Conservation (phyloP, 495 filamentous ascomycete genomes). For the Aspergillus funiculosus region DNA sequence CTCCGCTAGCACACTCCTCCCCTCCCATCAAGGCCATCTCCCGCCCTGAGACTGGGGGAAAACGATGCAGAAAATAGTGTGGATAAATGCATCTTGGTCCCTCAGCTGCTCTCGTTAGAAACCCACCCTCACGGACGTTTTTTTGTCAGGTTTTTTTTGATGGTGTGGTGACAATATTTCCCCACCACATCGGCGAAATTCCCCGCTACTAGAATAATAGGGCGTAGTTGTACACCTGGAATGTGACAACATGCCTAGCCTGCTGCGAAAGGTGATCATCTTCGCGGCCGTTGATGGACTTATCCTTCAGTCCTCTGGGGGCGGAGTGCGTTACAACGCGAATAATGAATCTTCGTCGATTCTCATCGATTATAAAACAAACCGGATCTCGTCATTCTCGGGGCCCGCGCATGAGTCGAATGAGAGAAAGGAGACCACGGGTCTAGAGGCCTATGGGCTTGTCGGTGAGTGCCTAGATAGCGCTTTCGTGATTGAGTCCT, state of each 20-base stretch:
- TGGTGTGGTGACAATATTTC: neutral
- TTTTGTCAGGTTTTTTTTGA: neutral
- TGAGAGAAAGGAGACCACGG: conserved; percentile 26
- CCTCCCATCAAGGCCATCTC: neutral
- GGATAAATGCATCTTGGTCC: neutral
- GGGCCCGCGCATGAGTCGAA: conserved; percentile 32
- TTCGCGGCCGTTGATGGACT: conserved; percentile 83
- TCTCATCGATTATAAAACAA: conserved; percentile 70
- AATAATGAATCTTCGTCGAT: conserved; percentile 45
- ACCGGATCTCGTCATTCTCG: conserved; percentile 45
- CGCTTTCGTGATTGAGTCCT: no score
- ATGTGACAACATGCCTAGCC: conserved; percentile 55
- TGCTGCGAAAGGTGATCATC: conserved; percentile 73
- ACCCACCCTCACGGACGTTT: neutral
- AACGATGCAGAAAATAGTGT: neutral
- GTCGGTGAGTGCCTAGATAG: conserved; percentile 61
- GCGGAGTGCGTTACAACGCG: conserved; percentile 40
- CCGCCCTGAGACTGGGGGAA: neutral
- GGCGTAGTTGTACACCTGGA: neutral
- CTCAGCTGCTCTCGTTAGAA: conserved; percentile 5
- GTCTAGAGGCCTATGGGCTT: conserved; percentile 76
- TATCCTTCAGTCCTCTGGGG: conserved; percentile 64
- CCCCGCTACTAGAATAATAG: conserved; percentile 1
- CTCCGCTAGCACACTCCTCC: no score
- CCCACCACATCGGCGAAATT: conserved; percentile 14